Conservation (phyloP, 371 early-diverging fungal species). For the Haplosporangium sp. region DNA sequence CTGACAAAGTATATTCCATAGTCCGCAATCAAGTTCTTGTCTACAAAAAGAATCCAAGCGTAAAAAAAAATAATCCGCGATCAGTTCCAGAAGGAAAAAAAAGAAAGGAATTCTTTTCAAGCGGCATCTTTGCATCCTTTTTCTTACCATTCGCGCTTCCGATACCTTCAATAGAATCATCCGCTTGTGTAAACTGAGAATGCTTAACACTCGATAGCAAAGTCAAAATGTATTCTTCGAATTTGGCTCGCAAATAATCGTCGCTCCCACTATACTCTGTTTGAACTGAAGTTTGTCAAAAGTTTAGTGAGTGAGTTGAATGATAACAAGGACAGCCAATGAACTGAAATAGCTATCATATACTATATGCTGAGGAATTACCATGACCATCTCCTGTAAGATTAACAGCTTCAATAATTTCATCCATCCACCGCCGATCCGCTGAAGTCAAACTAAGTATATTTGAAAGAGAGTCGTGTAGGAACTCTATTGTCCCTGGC, state of each 20-base stretch:
- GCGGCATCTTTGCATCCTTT: slow-evolving; percentile 4
- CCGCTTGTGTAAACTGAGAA: slow-evolving; percentile 61
- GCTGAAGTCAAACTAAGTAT: slow-evolving; percentile 66
- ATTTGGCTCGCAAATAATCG: slow-evolving; percentile 80
- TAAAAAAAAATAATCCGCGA: no score
- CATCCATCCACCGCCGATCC: slow-evolving; percentile 76
- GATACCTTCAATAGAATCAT: slow-evolving; percentile 50
- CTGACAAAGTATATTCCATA: slow-evolving; percentile 74
- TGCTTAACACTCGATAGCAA: slow-evolving; percentile 77
- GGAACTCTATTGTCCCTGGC: slow-evolving; percentile 78
- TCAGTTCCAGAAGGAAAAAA: no score
- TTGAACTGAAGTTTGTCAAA: slow-evolving; percentile 16
- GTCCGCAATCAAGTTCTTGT: slow-evolving; percentile 72
- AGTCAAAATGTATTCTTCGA: slow-evolving; percentile 80
- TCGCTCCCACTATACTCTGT: slow-evolving; percentile 78
- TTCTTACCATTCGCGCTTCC: slow-evolving; percentile 46
- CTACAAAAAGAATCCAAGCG: slow-evolving; percentile 37
- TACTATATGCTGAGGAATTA: slow-evolving; percentile 1
- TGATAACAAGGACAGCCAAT: background rate
- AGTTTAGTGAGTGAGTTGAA: background rate
- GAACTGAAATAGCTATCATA: no score
- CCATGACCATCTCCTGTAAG: slow-evolving; percentile 46
- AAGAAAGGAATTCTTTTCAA: no score
- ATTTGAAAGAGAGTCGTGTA: slow-evolving; percentile 66
- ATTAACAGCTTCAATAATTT: slow-evolving; percentile 67